Percentiles rank a stretch among this genome's conserved stretches.
Evolutionary conservation across 805 yeast genomes (phyloP).

Genomic region (Kluyveromyces dobzhanskii): DNA sequence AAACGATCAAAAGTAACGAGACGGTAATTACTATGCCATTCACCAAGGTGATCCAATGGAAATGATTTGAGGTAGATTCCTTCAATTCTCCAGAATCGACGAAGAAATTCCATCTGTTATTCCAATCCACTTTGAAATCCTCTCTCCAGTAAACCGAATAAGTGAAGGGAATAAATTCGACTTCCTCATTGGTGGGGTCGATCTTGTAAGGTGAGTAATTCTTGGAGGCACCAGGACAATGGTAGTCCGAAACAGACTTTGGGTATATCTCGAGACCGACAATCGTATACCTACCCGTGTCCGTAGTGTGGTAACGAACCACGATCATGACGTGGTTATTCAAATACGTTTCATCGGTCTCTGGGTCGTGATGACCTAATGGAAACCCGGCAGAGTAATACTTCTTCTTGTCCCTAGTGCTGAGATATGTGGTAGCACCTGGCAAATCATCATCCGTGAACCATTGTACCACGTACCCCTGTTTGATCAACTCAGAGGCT

Average conservation of each 20-base stretch:
- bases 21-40: conserved; percentile 61
- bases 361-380: conserved; percentile 55
- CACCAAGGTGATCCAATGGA: conserved; percentile 72
- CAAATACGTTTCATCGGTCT: conserved; percentile 45
- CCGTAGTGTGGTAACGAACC: conserved; percentile 54
- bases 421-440: conserved; percentile 76
- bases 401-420: conserved; percentile 47
- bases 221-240: conserved; percentile 70
- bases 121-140: conserved; percentile 56
- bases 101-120: conserved; percentile 66
- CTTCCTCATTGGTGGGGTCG: conserved; percentile 28
- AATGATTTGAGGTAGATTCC: conserved; percentile 33
- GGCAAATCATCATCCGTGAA: conserved; percentile 67
- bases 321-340: conserved; percentile 81
- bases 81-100: conserved; percentile 39
- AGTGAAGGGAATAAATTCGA: conserved; percentile 59
- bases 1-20: conserved; percentile 53
- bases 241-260: conserved; percentile 55
- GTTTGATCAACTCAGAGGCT: conserved; percentile 53
- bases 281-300: conserved; percentile 43
- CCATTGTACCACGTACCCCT: conserved; percentile 80
- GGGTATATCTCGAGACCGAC: conserved; percentile 92
- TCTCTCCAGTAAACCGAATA: conserved; percentile 87
- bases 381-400: conserved; percentile 86
- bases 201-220: conserved; percentile 51